phyloP scores from a whole-genome alignment of 2,329 filamentous ascomycete species.

The Lachnellula hyalina region DNA sequence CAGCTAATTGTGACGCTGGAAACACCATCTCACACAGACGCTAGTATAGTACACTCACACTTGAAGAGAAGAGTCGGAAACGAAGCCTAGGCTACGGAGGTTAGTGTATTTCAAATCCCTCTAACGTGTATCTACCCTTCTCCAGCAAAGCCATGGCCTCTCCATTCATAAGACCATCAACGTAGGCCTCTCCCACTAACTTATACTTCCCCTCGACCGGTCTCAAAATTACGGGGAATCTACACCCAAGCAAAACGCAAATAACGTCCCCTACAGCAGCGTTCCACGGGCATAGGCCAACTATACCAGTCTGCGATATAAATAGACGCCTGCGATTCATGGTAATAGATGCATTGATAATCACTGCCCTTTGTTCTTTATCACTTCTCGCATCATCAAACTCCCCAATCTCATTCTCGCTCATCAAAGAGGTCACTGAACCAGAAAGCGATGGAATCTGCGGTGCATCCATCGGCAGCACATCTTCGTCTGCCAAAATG shows the following conservation, averaged over 20 bases:
- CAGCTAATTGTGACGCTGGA: too few relatives aligned
- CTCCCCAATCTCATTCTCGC: neutral
- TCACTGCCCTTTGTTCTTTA: conserved; percentile 12
- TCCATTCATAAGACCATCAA: conserved; percentile 26
- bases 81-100: neutral
- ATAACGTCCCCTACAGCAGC: conserved; percentile 19
- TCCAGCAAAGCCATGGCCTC: conserved; percentile 17
- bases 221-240: conserved; percentile 24
- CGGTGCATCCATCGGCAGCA: conserved; percentile 8
- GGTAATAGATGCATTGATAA: conserved; percentile 17
- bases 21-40: too few relatives aligned
- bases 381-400: conserved; percentile 7
- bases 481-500: conserved; percentile 5
- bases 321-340: conserved; percentile 24
- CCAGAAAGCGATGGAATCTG: neutral
- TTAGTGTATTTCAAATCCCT: conserved; percentile 24
- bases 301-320: conserved; percentile 5
- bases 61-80: neutral
- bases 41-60: too few relatives aligned
- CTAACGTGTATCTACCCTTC: conserved; percentile 5
- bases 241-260: conserved; percentile 24
- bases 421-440: conserved; percentile 2
- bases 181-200: conserved; percentile 26
- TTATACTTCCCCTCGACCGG: conserved; percentile 7
- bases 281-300: conserved; percentile 20